Evolutionary conservation across 768 basidiomycete genomes (phyloP), one percentile per base, ranked within the genome.

Genomic region (Saitozyma sp.): DNA sequence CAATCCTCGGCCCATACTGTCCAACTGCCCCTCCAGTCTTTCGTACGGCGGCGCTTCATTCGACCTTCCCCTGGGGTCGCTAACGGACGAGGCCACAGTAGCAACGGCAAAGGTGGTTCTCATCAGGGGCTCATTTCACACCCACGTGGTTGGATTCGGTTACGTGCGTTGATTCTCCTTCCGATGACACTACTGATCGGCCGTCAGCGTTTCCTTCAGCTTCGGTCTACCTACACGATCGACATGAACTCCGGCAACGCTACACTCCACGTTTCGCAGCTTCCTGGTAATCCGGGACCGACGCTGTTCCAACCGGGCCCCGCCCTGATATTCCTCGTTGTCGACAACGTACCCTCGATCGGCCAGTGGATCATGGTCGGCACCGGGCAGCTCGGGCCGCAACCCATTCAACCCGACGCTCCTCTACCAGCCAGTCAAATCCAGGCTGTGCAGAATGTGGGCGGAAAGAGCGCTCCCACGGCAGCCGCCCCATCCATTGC

Each of bases 331-430:
- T 96, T 86, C 72, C 89, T 94, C 62, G 88, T 86, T 42, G 84
- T 97, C 64, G 83, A 88, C 65, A 92, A 91, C 46, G 85, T 96
- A 11, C 94, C 93, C 2, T 88, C 87, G 56, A 88, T 87, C 63
- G 93, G 89, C 2, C 85, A 85, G 10, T 85, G 84, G 78, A 84
- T 94, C 57, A 90, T 86, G 59, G 83, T 92, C 29, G 94, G 94
- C 5, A 87, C 82, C 59, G 93, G 94, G 0, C 76, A 85, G 58
- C 83, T 95, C n/a, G 90, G 86, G 1, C 38, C 56, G 13, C 94
- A 96, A n/a, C 56, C 66, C 6, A 29, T 67, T 7, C 42, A 53
- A 13, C 38, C 63, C 3, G 17, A 20, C 29, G 53, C 56, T 9
- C 50, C 58, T 0, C 50, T 70, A 14, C 69, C 69, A 3, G n/a